Evolutionary conservation across 1,139 yeast genomes (phyloP).

Genomic region (Saccharomyces hybrid): DNA sequence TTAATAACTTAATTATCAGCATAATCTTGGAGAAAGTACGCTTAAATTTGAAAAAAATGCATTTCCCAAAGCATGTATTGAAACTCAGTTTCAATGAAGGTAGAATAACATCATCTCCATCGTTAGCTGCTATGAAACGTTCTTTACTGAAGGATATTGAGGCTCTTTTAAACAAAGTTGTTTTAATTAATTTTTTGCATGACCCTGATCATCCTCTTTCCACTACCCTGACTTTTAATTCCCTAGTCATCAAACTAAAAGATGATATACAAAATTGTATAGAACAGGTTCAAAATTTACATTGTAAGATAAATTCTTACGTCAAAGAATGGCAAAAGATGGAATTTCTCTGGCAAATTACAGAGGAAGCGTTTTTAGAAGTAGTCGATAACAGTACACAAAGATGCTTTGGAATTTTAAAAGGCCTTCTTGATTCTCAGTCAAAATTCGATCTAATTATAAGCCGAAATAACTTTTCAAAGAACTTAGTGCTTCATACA

Average conservation of each 20-base stretch:
- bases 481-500: background rate
- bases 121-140: background rate
- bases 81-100: background rate
- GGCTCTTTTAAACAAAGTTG: background rate
- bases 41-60: background rate
- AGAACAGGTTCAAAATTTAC: background rate
- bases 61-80: background rate
- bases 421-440: background rate
- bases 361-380: constrained; percentile 4
- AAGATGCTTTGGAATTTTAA: background rate
- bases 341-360: constrained; percentile 5
- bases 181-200: background rate
- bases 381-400: background rate
- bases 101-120: background rate
- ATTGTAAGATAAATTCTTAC: background rate
- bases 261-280: background rate
- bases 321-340: constrained; percentile 4
- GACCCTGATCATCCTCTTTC: background rate
- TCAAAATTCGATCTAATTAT: background rate
- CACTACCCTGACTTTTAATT: background rate
- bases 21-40: background rate
- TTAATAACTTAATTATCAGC: background rate
- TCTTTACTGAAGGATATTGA: background rate
- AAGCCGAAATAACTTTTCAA: background rate
- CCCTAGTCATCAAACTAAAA: background rate